Evolutionary conservation across 2,329 filamentous ascomycete species (phyloP).

Genomic region (Lachnellula cervina): DNA sequence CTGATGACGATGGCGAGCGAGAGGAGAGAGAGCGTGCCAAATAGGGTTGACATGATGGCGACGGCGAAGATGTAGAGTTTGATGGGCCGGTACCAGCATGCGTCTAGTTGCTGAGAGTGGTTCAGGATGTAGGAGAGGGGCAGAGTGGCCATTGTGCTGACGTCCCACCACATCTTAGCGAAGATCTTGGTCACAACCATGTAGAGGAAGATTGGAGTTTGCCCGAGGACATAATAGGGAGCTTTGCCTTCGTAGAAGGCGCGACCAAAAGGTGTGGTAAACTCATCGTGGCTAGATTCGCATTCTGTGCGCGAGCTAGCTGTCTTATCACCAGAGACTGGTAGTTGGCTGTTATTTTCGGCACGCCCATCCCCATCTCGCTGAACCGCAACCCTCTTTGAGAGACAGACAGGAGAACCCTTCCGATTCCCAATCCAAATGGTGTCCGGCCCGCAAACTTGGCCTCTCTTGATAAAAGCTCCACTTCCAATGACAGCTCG

Average conservation of each 20-base stretch:
- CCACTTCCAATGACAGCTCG: conserved; percentile 50
- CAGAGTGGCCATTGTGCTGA: conserved; percentile 42
- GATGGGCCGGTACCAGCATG: conserved; percentile 29
- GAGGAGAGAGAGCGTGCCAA: conserved; percentile 39
- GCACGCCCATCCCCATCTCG: too few relatives aligned
- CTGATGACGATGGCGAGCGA: conserved; percentile 41
- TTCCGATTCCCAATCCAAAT: conserved; percentile 50
- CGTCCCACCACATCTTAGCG: conserved; percentile 47
- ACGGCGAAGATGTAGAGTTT: conserved; percentile 39
- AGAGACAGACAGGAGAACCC: conserved; percentile 44
- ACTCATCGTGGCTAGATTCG: neutral
- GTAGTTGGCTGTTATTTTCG: too few relatives aligned
- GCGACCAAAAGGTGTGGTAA: conserved; percentile 46
- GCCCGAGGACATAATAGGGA: conserved; percentile 46
- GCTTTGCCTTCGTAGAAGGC: conserved; percentile 50
- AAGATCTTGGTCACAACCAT: conserved; percentile 43
- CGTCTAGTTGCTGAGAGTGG: conserved; percentile 29
- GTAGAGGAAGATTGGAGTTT: conserved; percentile 45
- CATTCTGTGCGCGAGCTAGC: too few relatives aligned
- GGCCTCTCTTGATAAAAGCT: conserved; percentile 43
- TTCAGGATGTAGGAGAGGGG: conserved; percentile 36
- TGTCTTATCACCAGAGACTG: too few relatives aligned
- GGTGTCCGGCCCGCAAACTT: conserved; percentile 39
- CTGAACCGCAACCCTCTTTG: neutral
- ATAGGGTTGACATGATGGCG: conserved; percentile 38